Evolutionary conservation across 140 eudicot genomes (phyloP), one percentile per base, ranked within the genome.

Genomic region (Flaveria floridana): DNA sequence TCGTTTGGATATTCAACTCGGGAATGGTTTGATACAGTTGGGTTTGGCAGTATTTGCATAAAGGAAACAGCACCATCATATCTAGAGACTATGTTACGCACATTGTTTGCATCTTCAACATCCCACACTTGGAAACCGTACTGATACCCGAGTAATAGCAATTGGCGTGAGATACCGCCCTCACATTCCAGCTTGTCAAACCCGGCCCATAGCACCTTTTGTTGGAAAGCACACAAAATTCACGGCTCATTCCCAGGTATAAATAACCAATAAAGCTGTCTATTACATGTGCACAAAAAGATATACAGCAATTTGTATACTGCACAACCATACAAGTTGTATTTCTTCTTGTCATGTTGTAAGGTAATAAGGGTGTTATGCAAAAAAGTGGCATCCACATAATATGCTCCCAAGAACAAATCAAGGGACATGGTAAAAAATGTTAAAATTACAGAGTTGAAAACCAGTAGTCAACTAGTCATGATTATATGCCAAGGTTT

Each of bases 101-200:
- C 96, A 70, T 90, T 90, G 77, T 90, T 81, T 19, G 88, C 88
- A 72, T 82, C 96, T 76, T 93, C 97, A 66, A 93, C 96, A 86
- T 93, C 98, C 96, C 96, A 93, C 26, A 93, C 93, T 83, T 93
- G 97, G 72, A 93, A 93, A 69, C 98, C 98, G 58, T 79, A 82
- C 30, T 86, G 88, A 80, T 79, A 93, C 15, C 97, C 98, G 76
- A 93, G 85, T 78, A 93, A 85, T 44, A 93, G 89, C 55, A 90
- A 85, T 65, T 71, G 82, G 55, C 89, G 85, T 19, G 78, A 28
- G 52, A 52, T 20, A 47, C 79, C 87, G 44, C 88, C 83, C 70
- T 85, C 95, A 75, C 68, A 81, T 84, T 86, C 97, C 70, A 93
- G 62, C 77, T 86, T 85, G 89, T 90, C 97, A 79, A 93, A 93